Conservation (phyloP, 805 yeast species). For the Candida ovalis region DNA sequence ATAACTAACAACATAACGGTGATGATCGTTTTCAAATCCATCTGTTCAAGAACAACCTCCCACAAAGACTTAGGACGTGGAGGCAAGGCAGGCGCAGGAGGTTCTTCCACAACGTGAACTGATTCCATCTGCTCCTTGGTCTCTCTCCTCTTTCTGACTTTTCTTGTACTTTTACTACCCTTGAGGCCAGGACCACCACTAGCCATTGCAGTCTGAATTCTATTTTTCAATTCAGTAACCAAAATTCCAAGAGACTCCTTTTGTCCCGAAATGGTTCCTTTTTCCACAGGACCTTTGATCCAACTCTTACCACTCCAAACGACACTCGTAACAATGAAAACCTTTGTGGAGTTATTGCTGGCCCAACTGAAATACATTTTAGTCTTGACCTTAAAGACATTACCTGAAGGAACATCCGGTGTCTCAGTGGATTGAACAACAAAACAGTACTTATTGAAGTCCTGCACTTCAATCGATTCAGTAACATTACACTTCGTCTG, state of each 20-base stretch:
- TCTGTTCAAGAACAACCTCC: slow-evolving; percentile 17
- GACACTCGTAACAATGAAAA: slow-evolving; percentile 51
- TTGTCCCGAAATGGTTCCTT: slow-evolving; percentile 71
- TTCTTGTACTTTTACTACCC: slow-evolving; percentile 6
- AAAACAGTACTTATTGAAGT: slow-evolving; percentile 43
- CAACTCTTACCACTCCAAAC: slow-evolving; percentile 77
- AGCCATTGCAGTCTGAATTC: slow-evolving; percentile 19
- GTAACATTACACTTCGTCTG: slow-evolving; percentile 63
- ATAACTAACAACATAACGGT: slow-evolving; percentile 18
- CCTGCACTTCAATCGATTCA: slow-evolving; percentile 53
- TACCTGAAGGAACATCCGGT: slow-evolving; percentile 84
- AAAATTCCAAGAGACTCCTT: slow-evolving; percentile 51
- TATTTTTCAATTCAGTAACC: slow-evolving; percentile 43
- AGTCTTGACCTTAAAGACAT: slow-evolving; percentile 59
- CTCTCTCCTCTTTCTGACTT: slow-evolving; percentile 6
- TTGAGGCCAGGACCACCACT: slow-evolving; percentile 9
- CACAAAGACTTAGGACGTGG: slow-evolving; percentile 6
- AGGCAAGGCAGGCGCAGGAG: not conserved
- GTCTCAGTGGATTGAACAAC: slow-evolving; percentile 59
- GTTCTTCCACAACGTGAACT: slow-evolving; percentile 5
- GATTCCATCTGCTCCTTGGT: slow-evolving; percentile 3
- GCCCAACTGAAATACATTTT: slow-evolving; percentile 61
- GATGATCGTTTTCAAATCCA: slow-evolving; percentile 20
- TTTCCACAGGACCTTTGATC: slow-evolving; percentile 74
- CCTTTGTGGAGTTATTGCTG: slow-evolving; percentile 46